Conservation (phyloP, 2,329 filamentous ascomycete species). For the Tolypocladium capitatum region DNA sequence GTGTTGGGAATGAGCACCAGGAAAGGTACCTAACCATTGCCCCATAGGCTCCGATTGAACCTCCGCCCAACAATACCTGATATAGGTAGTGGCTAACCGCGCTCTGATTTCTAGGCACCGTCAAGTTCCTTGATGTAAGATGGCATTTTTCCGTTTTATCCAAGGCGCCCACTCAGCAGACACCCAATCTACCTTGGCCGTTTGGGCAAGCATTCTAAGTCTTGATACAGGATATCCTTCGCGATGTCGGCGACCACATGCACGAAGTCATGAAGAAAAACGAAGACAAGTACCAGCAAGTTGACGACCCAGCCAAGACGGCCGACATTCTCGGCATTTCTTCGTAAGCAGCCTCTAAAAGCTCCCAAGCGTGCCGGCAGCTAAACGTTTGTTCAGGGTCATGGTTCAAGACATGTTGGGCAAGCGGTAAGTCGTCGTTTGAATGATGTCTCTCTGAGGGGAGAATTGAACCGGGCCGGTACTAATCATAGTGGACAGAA, state of each 20-base stretch:
- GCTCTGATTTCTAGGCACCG: not conserved
- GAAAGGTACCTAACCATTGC: slow-evolving; percentile 34
- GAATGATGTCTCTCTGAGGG: not conserved
- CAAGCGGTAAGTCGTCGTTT: slow-evolving; percentile 52
- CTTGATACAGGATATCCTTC: slow-evolving; percentile 7
- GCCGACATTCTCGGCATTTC: slow-evolving; percentile 88
- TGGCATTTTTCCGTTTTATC: not conserved
- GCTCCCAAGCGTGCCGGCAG: not conserved
- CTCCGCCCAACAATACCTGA: not conserved
- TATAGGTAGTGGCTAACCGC: slow-evolving; percentile 30
- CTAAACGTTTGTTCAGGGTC: slow-evolving; percentile 39
- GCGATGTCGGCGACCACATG: slow-evolving; percentile 83
- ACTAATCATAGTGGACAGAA: slow-evolving; percentile 20
- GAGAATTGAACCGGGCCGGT: not conserved
- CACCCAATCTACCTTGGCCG: not conserved
- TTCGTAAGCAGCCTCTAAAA: not conserved
- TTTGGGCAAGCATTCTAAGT: not conserved
- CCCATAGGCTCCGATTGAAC: slow-evolving; percentile 11
- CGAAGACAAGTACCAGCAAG: slow-evolving; percentile 76
- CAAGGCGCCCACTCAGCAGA: not conserved
- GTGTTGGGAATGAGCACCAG: slow-evolving; percentile 59
- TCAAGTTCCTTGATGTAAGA: slow-evolving; percentile 6
- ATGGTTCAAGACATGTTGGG: slow-evolving; percentile 98
- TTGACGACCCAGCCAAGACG: slow-evolving; percentile 66
- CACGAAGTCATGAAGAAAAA: slow-evolving; percentile 95